These are phyloP conservation scores for Ganoderma boninense DNA, from an alignment of 1,284 basidiomycete genomes.

Conservation along the genomic window DNA sequence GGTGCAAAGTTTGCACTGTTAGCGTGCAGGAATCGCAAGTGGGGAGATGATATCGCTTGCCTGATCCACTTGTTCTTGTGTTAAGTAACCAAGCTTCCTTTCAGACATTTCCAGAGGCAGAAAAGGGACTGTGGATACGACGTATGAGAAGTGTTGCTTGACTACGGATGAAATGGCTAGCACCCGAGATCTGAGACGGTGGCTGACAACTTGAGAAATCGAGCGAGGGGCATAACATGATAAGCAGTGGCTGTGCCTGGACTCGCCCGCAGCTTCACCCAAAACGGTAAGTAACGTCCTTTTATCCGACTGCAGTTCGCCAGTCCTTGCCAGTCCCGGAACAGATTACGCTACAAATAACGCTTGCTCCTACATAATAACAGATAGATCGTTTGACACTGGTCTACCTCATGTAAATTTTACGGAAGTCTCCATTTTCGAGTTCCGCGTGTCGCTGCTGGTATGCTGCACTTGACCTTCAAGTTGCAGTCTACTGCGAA, in stretches of 20 bases:
- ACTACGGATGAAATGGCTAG: background rate
- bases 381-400: too few species aligned
- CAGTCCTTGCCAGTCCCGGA: too few species aligned
- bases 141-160: background rate
- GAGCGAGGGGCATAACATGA: background rate
- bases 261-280: background rate
- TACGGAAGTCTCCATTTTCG: too few species aligned
- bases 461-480: too few species aligned
- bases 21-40: background rate
- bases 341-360: too few species aligned
- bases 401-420: too few species aligned
- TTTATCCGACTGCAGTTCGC: background rate
- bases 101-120: background rate
- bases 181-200: background rate
- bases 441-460: too few species aligned
- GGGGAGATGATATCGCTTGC: slow-evolving; percentile 29
- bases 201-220: background rate
- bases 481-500: too few species aligned
- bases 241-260: slow-evolving; percentile 3
- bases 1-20: background rate
- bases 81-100: slow-evolving; percentile 50
- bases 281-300: background rate
- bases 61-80: slow-evolving; percentile 59
- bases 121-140: background rate
- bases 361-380: too few species aligned